Evolutionary conservation across 331 rosid species (phyloP).

Genomic region (Telfairia occidentalis): DNA sequence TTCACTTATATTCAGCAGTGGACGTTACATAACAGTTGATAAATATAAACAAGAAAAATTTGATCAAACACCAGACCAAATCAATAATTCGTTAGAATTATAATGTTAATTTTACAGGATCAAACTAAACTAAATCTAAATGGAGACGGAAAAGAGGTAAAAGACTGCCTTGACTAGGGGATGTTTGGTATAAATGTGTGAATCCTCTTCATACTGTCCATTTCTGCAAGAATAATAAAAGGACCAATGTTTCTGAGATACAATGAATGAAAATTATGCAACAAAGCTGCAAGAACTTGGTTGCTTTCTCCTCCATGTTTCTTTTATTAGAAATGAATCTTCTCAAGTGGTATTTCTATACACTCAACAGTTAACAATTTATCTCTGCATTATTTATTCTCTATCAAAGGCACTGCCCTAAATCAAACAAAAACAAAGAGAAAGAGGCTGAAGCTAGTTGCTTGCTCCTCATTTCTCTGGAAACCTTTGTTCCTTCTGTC

Average conservation of each 20-base stretch:
- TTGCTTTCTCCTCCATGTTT: neutral
- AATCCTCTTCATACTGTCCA: neutral
- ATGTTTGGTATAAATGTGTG: neutral
- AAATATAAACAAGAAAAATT: neutral
- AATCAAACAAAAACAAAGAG: neutral
- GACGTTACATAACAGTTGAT: neutral
- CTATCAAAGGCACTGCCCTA: neutral
- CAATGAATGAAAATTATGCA: constrained; percentile 1
- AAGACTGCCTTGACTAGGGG: neutral
- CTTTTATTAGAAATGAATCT: constrained; percentile 7
- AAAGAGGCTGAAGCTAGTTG: neutral
- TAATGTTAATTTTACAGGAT: neutral
- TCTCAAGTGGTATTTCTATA: neutral
- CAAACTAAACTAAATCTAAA: neutral
- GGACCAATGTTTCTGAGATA: neutral
- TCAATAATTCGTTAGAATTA: neutral
- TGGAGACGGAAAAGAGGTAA: neutral
- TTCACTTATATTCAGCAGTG: neutral
- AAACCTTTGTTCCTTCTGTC: neutral
- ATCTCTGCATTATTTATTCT: constrained; percentile 1
- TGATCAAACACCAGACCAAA: neutral
- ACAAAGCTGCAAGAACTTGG: neutral
- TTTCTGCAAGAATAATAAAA: neutral
- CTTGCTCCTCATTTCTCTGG: neutral
- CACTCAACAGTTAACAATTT: neutral